Evolutionary conservation across 176 grass and related monocot genomes (phyloP).

Genomic region (Oryza australiensis): DNA sequence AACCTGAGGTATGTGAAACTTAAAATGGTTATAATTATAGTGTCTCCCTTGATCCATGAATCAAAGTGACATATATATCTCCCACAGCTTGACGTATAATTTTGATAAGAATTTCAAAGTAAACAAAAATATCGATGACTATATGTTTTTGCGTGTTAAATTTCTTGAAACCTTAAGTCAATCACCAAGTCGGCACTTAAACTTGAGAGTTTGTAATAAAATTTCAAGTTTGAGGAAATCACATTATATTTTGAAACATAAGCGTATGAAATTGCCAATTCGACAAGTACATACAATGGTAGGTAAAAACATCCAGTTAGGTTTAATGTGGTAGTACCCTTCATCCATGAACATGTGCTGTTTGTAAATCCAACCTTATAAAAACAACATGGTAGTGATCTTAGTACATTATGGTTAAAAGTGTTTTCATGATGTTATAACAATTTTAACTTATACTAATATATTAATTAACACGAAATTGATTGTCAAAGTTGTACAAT

Average conservation of each 20-base stretch:
- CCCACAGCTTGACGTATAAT: background rate
- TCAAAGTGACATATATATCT: too few relatives aligned
- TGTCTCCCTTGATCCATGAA: too few relatives aligned
- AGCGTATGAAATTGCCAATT: background rate
- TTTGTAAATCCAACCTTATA: too few relatives aligned
- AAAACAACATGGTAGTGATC: too few relatives aligned
- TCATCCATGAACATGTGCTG: too few relatives aligned
- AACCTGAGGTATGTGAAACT: constrained; percentile 59
- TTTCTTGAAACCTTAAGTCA: constrained; percentile 14
- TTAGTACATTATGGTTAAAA: too few relatives aligned
- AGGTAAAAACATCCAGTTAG: background rate
- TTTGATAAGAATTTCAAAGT: constrained; percentile 19
- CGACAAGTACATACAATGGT: background rate
- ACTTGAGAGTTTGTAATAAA: constrained; percentile 12
- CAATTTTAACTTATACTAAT: background rate
- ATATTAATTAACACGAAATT: background rate
- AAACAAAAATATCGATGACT: constrained; percentile 4
- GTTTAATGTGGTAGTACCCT: background rate
- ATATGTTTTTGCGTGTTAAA: constrained; percentile 28
- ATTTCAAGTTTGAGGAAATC: background rate
- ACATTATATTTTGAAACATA: background rate
- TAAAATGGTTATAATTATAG: too few relatives aligned
- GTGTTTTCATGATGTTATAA: too few relatives aligned
- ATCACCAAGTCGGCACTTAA: background rate
- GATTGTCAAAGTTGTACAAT: background rate